Conservation (phyloP, 345 rosid genomes). For the Eucalyptus brandiana region DNA sequence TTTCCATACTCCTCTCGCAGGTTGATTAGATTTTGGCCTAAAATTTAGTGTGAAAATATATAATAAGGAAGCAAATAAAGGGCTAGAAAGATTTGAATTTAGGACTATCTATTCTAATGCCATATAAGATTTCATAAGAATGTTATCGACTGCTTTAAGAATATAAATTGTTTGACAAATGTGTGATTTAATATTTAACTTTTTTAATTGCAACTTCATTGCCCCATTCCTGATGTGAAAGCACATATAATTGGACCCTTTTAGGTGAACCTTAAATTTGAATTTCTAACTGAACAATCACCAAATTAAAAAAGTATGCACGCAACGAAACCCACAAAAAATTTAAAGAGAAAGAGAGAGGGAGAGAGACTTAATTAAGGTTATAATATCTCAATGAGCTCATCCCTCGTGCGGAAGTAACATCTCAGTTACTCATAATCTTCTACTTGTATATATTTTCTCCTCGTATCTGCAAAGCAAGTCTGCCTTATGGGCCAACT, state of each 20-base stretch:
- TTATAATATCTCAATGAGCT: background rate
- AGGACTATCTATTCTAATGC: fast-evolving
- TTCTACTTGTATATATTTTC: too few species aligned
- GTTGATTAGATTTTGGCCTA: background rate
- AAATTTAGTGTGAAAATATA: background rate
- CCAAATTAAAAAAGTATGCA: background rate
- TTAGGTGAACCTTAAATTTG: background rate
- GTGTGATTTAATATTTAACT: background rate
- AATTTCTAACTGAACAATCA: background rate
- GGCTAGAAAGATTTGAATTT: background rate
- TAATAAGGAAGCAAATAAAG: background rate
- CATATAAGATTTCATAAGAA: background rate
- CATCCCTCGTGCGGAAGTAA: background rate
- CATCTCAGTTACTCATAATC: too few species aligned
- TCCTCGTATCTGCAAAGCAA: background rate
- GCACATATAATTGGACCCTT: background rate
- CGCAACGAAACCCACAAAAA: background rate
- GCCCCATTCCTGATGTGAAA: background rate
- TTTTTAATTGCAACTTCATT: background rate
- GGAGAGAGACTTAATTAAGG: background rate
- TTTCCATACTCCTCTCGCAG: background rate
- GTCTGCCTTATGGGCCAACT: background rate
- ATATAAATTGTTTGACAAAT: fast-evolving
- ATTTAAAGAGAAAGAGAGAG: background rate
- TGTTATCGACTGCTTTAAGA: fast-evolving